A percentile compares a stretch with the other conserved stretches of the same genome.
These are phyloP conservation scores for Dryadomyces sulphureus DNA, from an alignment of 2,329 filamentous ascomycete genomes.

Conservation along the genomic window DNA sequence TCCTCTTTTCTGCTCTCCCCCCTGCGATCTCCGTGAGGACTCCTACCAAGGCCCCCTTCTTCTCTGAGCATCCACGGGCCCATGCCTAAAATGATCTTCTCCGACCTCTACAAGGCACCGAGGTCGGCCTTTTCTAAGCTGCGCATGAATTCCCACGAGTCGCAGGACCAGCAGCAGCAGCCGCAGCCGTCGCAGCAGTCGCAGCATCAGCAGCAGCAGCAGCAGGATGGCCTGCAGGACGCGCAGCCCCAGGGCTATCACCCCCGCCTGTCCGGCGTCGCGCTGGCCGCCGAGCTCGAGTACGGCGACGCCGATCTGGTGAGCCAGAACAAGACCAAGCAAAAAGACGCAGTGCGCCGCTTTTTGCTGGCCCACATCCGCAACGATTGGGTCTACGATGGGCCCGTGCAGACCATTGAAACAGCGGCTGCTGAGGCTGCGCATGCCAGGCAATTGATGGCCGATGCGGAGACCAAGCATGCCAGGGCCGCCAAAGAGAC, in stretches of 20 bases:
- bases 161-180: not conserved
- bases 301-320: conserved; percentile 43
- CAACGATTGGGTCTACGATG: conserved; percentile 45
- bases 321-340: conserved; percentile 45
- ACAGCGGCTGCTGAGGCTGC: not conserved
- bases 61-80: not conserved
- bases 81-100: conserved; percentile 37
- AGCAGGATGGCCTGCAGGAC: not conserved
- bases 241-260: not conserved
- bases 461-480: not conserved
- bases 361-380: conserved; percentile 39
- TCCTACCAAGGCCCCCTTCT: no score
- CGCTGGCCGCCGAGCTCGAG: conserved; percentile 15
- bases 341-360: conserved; percentile 46
- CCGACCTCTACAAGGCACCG: conserved; percentile 42
- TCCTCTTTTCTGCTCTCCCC: not conserved
- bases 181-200: not conserved
- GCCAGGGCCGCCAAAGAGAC: not conserved
- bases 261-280: conserved; percentile 10
- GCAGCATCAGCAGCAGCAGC: not conserved
- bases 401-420: conserved; percentile 24
- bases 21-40: no score
- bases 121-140: conserved; percentile 37
- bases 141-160: conserved; percentile 22
- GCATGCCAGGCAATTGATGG: not conserved